These are phyloP conservation scores for Trichoderma gracile DNA, from an alignment of 2,329 filamentous ascomycete species.

Conservation along the genomic window DNA sequence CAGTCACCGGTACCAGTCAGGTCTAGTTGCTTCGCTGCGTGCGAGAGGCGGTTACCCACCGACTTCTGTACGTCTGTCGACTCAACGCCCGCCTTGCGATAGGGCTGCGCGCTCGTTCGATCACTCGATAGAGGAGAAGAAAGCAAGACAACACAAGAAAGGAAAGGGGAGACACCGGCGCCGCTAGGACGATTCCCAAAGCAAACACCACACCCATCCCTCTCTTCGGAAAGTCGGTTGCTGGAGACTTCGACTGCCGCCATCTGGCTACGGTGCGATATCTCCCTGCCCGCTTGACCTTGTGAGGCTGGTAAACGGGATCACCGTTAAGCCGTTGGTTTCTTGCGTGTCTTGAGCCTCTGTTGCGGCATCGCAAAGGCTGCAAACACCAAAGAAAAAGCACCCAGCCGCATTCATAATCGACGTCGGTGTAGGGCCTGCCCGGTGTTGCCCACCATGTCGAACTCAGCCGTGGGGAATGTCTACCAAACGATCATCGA, in stretches of 20 bases:
- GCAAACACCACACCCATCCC: background rate
- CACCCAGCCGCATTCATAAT: constrained; percentile 14
- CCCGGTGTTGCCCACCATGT: constrained; percentile 47
- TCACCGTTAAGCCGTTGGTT: background rate
- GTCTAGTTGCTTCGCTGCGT: background rate
- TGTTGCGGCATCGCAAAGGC: background rate
- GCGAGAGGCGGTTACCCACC: constrained; percentile 22
- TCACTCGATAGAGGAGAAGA: background rate
- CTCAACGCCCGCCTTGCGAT: constrained; percentile 9
- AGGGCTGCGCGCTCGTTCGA: constrained; percentile 13
- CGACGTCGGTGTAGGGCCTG: constrained; percentile 24
- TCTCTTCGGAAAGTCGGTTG: background rate
- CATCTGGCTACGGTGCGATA: background rate
- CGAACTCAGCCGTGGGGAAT: constrained; percentile 63
- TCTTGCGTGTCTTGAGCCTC: background rate
- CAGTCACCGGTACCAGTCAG: constrained; percentile 9
- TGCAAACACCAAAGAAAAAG: background rate
- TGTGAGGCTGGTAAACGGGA: background rate
- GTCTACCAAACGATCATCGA: constrained; percentile 79
- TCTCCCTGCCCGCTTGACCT: background rate
- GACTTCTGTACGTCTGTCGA: constrained; percentile 24
- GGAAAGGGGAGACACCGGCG: background rate
- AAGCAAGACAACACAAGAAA: background rate
- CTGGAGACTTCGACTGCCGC: background rate
- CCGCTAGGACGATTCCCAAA: background rate